Evolutionary conservation across 2,329 filamentous ascomycete genomes (phyloP).

Genomic region (Botrytis pseudocinerea): DNA sequence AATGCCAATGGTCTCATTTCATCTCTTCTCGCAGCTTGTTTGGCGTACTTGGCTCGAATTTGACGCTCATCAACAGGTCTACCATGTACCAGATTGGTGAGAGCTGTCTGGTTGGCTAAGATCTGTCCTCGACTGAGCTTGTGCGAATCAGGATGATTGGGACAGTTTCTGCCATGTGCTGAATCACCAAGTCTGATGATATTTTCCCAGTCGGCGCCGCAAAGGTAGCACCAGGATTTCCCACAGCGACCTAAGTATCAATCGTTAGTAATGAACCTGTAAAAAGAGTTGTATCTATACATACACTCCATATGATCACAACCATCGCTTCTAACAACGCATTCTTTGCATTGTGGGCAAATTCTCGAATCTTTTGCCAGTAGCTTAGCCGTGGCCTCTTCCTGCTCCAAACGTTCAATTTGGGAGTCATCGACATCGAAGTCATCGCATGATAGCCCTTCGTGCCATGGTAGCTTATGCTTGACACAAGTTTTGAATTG

Average conservation of each 20-base stretch:
- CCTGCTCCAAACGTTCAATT: slow-evolving; percentile 34
- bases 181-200: slow-evolving; percentile 28
- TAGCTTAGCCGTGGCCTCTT: slow-evolving; percentile 33
- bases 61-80: slow-evolving; percentile 28
- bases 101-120: neutral
- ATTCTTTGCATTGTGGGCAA: slow-evolving; percentile 32
- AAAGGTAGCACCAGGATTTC: slow-evolving; percentile 33
- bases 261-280: neutral
- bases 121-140: neutral
- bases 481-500: slow-evolving; percentile 30
- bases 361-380: slow-evolving; percentile 30
- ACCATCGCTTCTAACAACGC: slow-evolving; percentile 29
- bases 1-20: slow-evolving; percentile 26
- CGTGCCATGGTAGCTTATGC: slow-evolving; percentile 35
- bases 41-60: slow-evolving; percentile 20
- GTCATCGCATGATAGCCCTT: slow-evolving; percentile 32
- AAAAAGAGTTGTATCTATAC: neutral
- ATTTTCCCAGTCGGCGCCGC: slow-evolving; percentile 32
- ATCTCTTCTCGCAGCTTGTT: slow-evolving; percentile 22
- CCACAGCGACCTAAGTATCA: slow-evolving; percentile 28
- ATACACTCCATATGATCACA: slow-evolving; percentile 35
- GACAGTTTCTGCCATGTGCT: slow-evolving; percentile 27
- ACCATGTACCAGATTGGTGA: slow-evolving; percentile 31
- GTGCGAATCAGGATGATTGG: neutral
- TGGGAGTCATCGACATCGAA: slow-evolving; percentile 32